Evolutionary conservation across 257 asterid species (phyloP).

Genomic region (Scutellaria baicalensis): DNA sequence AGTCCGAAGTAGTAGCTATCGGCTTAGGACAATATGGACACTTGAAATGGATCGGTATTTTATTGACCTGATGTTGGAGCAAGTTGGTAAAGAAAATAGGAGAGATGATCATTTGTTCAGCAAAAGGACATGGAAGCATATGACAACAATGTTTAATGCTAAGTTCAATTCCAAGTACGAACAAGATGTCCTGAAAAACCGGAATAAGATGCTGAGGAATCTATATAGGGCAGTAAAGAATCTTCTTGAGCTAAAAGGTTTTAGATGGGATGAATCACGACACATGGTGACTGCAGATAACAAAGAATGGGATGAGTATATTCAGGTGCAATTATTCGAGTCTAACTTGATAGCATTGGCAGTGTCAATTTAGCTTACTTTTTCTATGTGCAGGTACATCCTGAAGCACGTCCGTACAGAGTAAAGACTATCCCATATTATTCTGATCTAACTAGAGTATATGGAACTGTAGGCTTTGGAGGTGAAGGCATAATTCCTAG

Average conservation of each 20-base stretch:
- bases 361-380: neutral
- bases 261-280: slow-evolving; percentile 27
- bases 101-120: slow-evolving; percentile 28
- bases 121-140: slow-evolving; percentile 26
- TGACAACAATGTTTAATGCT: slow-evolving; percentile 21
- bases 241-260: slow-evolving; percentile 30
- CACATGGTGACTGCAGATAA: slow-evolving; percentile 24
- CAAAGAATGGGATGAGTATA: slow-evolving; percentile 26
- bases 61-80: slow-evolving; percentile 30
- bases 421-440: slow-evolving; percentile 23
- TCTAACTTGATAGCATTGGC: neutral
- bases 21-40: slow-evolving; percentile 33
- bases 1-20: slow-evolving; percentile 5
- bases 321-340: slow-evolving; percentile 20
- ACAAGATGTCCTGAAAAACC: slow-evolving; percentile 30
- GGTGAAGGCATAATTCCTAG: slow-evolving; percentile 1
- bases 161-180: slow-evolving; percentile 22
- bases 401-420: slow-evolving; percentile 21
- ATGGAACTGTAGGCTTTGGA: slow-evolving; percentile 7
- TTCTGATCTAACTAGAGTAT: slow-evolving; percentile 22
- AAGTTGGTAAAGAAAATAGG: slow-evolving; percentile 17
- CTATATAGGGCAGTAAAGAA: slow-evolving; percentile 7
- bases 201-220: slow-evolving; percentile 32
- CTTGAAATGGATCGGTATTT: slow-evolving; percentile 32
- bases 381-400: slow-evolving; percentile 28